Percentiles rank a stretch among this genome's conserved stretches.
phyloP scores from a whole-genome alignment of 2,329 filamentous ascomycete species.

The Pyrenophora teres region DNA sequence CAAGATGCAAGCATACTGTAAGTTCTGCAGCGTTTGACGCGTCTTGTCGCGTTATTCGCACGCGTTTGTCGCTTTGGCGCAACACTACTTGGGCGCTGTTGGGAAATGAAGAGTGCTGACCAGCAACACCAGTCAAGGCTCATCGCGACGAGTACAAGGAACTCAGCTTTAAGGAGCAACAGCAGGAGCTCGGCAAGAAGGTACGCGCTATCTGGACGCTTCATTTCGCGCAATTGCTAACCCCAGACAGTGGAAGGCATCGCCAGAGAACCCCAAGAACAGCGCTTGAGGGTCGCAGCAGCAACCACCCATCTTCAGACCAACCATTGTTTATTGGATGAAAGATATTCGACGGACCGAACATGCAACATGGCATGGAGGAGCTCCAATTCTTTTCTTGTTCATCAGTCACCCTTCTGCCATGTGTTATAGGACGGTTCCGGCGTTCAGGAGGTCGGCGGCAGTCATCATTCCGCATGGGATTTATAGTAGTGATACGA shows the following conservation, averaged over 20 bases:
- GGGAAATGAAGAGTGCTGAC: conserved; percentile 19
- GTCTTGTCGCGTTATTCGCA: conserved; percentile 19
- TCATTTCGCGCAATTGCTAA: not conserved
- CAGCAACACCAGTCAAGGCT: conserved; percentile 37
- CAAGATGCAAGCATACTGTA: conserved; percentile 46
- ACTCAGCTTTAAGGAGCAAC: conserved; percentile 42
- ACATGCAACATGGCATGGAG: too few relatives aligned
- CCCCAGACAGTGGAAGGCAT: conserved; percentile 40
- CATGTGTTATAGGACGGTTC: not conserved
- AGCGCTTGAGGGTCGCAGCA: conserved; percentile 12
- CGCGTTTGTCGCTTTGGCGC: conserved; percentile 11
- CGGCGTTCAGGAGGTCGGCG: conserved; percentile 6
- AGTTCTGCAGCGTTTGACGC: conserved; percentile 26
- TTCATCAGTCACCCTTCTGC: not conserved
- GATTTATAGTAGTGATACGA: not conserved
- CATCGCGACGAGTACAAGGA: conserved; percentile 43
- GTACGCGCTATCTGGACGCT: conserved; percentile 21
- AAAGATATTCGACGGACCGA: too few relatives aligned
- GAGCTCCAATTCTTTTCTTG: not conserved
- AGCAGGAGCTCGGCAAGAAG: conserved; percentile 44
- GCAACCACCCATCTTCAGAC: not conserved
- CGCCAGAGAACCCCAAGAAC: conserved; percentile 46
- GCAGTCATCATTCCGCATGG: conserved; percentile 12
- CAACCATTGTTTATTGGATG: too few relatives aligned
- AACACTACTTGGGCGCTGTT: not conserved